Base-by-base conservation (phyloP, 306 rosid species). In the Luffa aegyptiaca region DNA sequence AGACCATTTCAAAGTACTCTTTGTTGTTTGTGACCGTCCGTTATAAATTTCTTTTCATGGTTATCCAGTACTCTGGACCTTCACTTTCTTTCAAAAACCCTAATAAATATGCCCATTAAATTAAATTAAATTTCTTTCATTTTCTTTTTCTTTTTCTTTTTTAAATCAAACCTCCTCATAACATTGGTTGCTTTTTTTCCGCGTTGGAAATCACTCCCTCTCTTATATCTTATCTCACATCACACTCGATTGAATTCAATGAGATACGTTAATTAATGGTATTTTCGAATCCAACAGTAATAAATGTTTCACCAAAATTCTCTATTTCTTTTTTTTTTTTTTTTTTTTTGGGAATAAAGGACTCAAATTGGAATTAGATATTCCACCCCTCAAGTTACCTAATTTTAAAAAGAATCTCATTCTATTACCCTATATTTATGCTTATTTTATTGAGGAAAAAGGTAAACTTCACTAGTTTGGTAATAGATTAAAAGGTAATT, bases 331-430 rank as follows among this genome's bases (percentile, higher is more conserved):
- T n/a, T 58, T 7, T 58, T 26, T 0, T 3, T 41, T 18, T n/a
- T 18, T 3, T 20, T 44, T 16, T 51, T 14, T 74, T 14, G 3
- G 41, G 78, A 49, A 73, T 49, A 73, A 73, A 73, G 12, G 78
- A 33, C 49, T 3, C 45, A 51, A 74, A 49, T 74, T 31, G 20
- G 77, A 31, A 73, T 73, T 8, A 49, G 44, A 73, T 72, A 73
- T 73, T 73, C 77, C 77, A 49, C 41, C 59, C 44, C 39, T 26
- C 39, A 73, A 73, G 26, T 51, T 51, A 48, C 78, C 78, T 73
- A 49, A 73, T 73, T 65, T 41, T 6, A 10, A 73, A 13, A 4
- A 71, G 78, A 73, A 73, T 73, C 44, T 6, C 61, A 73, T 73
- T 73, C 78, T 73, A 73, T 49, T 26, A 8, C 26, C 44, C 78